Evolutionary conservation across 2,329 filamentous ascomycete genomes (phyloP), one percentile per base, ranked within the genome.

Genomic region (Fusarium austroafricanum): DNA sequence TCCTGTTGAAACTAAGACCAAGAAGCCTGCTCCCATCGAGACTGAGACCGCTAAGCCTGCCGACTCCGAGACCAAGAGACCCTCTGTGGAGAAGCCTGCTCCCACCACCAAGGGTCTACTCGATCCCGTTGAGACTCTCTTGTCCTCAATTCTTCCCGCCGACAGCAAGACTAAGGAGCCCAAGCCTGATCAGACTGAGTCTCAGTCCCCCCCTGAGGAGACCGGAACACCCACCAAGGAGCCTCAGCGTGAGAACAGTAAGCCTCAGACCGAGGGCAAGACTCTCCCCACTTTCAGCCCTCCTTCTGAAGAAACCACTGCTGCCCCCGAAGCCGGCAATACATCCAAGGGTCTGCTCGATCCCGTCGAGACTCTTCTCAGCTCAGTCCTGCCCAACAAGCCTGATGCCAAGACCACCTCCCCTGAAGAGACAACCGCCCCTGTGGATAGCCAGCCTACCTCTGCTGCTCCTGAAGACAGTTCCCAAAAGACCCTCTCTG

Each of bases 301-400:
- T 35, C 53, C 61, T 6, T 33, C 54, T 6, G 67, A 60, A 6
- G 38, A 66, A 28, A 38, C 57, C 18, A 67, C 66, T 38, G 57
- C 62, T 5, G 52, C 62, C 11, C 53, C 66, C 10, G 50, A 56
- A 10, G 28, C 59, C 55, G 55, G 29, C 11, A 23, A 59, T 4
- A 71, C 67, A 5, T 52, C 65, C 11, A 53, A 65, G n/a, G 61
- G 67, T n/a, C 31, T 75, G 5, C 49, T 73, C 42, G 68, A 73
- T 33, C 72, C 75, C 15, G 54, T 75, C n/a, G 44, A 58, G 12
- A 69, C 72, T 12, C 37, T 71, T 26, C 20, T 75, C 26, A 62
- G 55, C 33, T 70, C 57, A 8, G 40, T 73, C 18, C 43, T 73
- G 28, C 67, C 67, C 29, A 51, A 40, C 15, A 58, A 61, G 5